These are phyloP conservation scores for Leccinum sublutescens DNA, from an alignment of 768 basidiomycete species.

Conservation along the genomic window DNA sequence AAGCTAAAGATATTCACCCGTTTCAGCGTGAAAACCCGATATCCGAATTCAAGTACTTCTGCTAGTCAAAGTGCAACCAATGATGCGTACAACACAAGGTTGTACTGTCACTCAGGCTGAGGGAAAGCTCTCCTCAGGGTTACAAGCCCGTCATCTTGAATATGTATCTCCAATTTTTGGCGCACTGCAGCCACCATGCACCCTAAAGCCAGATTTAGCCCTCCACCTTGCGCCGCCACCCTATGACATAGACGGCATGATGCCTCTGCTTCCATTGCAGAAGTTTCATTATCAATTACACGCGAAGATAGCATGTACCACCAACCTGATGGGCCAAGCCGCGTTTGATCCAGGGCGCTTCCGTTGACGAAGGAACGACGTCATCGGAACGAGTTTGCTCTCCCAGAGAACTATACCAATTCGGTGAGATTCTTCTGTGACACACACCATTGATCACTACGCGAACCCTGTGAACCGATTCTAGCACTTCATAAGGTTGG, in stretches of 20 bases:
- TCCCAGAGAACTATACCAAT: background rate
- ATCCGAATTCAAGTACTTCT: background rate
- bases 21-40: too few relatives aligned
- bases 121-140: too few relatives aligned
- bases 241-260: too few relatives aligned
- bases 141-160: background rate
- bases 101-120: too few relatives aligned
- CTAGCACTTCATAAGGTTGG: background rate
- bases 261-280: too few relatives aligned
- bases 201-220: background rate
- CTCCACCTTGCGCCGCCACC: background rate
- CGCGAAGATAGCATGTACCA: too few relatives aligned
- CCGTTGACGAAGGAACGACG: background rate
- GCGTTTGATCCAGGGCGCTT: background rate
- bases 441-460: background rate
- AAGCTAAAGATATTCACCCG: background rate
- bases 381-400: background rate
- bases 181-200: background rate
- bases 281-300: too few relatives aligned
- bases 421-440: background rate
- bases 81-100: background rate
- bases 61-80: background rate
- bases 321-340: too few relatives aligned
- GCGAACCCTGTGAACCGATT: background rate
- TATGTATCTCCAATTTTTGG: background rate